These are phyloP conservation scores for Trichophyton benhamiae DNA, from an alignment of 2,329 filamentous ascomycete genomes.

Conservation along the genomic window DNA sequence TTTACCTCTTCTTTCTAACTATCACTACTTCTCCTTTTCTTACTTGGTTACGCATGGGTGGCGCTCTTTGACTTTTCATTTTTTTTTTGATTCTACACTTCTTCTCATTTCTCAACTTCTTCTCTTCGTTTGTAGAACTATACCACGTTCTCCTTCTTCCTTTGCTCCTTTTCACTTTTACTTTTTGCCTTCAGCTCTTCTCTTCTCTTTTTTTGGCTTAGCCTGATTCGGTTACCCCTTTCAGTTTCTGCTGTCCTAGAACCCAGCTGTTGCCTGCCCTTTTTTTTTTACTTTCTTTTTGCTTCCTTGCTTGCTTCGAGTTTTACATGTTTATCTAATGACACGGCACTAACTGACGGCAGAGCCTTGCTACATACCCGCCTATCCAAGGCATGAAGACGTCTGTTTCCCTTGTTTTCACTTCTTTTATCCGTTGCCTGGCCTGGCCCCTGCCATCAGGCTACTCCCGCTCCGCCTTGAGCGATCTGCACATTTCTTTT, in stretches of 20 bases:
- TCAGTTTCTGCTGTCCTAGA: not conserved
- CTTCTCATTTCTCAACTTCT: no score
- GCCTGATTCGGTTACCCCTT: not conserved
- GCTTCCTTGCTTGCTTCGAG: no score
- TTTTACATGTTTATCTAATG: no score
- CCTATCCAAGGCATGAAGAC: no score
- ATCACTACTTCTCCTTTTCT: not conserved
- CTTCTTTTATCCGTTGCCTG: no score
- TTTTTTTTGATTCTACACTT: not conserved
- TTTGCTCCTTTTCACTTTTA: not conserved
- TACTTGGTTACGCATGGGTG: not conserved
- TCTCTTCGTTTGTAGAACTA: conserved; percentile 2
- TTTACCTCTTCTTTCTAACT: not conserved
- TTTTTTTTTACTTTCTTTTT: no score
- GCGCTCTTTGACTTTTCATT: not conserved
- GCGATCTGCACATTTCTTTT: not conserved
- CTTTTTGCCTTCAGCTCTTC: not conserved
- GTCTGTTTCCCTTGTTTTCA: no score
- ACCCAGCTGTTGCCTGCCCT: no score
- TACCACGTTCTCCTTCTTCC: not conserved
- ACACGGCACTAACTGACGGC: no score
- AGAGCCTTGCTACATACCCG: no score
- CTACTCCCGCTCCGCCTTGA: no score
- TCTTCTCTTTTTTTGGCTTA: not conserved
- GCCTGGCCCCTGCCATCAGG: no score